Evolutionary conservation across 2,329 filamentous ascomycete species (phyloP).

Genomic region (Talaromyces rugulosus): DNA sequence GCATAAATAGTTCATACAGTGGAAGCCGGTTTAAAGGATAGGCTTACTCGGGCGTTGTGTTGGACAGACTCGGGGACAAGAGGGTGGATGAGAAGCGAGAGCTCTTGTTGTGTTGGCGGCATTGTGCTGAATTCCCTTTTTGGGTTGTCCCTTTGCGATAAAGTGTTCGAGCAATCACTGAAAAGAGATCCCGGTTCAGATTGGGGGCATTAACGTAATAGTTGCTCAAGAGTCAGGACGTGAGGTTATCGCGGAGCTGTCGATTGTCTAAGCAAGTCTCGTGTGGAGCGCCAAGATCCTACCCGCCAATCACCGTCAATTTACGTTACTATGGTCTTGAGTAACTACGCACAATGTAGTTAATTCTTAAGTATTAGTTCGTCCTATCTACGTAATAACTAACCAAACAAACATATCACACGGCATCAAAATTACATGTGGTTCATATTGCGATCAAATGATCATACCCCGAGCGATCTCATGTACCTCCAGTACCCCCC

Average conservation of each 20-base stretch:
- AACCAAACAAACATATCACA: not conserved
- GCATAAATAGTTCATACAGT: not conserved
- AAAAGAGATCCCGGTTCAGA: not conserved
- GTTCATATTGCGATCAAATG: not conserved
- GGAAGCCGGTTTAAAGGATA: not conserved
- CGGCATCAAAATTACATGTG: not conserved
- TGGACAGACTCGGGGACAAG: constrained; percentile 43
- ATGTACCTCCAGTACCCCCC: not conserved
- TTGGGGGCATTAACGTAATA: not conserved
- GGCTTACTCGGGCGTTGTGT: constrained; percentile 42
- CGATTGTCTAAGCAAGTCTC: not conserved
- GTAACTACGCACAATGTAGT: too few relatives aligned
- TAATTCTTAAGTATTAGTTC: not conserved
- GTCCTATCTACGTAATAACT: not conserved
- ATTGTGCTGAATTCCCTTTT: constrained; percentile 16
- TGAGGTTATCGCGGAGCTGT: not conserved
- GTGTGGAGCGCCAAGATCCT: not conserved
- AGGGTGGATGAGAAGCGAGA: constrained; percentile 44
- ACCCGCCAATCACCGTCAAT: not conserved
- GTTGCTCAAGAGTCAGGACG: not conserved
- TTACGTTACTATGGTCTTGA: not conserved
- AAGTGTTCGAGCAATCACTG: too few relatives aligned
- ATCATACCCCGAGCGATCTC: not conserved
- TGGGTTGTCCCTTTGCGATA: not conserved
- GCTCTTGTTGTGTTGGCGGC: constrained; percentile 44